phyloP scores from a whole-genome alignment of 75 land plant species.

The Azolla pinnata region DNA sequence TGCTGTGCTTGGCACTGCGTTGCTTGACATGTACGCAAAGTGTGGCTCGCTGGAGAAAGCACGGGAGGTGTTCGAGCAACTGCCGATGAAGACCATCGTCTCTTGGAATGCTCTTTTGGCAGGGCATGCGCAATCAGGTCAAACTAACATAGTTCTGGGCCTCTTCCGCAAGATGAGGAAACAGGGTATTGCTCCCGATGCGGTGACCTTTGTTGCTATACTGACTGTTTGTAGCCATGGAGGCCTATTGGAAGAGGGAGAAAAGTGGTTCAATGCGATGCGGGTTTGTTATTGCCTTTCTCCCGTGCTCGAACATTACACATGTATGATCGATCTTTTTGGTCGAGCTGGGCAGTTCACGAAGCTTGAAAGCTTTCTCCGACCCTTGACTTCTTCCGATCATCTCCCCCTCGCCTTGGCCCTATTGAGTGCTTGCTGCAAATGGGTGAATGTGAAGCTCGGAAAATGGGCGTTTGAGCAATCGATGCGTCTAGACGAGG shows the following conservation, averaged over 20 bases:
- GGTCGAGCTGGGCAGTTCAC: constrained; percentile 14
- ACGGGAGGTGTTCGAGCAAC: constrained; percentile 1
- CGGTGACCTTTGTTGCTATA: constrained; percentile 12
- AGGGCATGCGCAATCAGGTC: constrained; percentile 9
- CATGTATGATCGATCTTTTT: constrained; percentile 22
- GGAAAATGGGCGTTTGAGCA: too few relatives aligned
- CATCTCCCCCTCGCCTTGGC: too few relatives aligned
- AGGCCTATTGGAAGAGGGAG: constrained; percentile 12
- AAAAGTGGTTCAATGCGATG: constrained; percentile 6
- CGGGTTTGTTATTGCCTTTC: constrained; percentile 1
- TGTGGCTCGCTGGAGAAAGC: constrained; percentile 6
- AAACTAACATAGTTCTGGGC: constrained; percentile 3
- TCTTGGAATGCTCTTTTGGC: constrained; percentile 18
- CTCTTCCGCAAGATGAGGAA: constrained; percentile 9
- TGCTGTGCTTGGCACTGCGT: constrained; percentile 11
- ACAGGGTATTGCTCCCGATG: constrained; percentile 6
- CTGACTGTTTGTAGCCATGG: constrained; percentile 17
- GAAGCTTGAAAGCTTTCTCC: too few relatives aligned
- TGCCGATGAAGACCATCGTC: background rate
- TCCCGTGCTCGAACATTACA: constrained; percentile 11
- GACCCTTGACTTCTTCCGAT: too few relatives aligned
- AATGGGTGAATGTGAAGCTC: too few relatives aligned
- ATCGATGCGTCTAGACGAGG: too few relatives aligned
- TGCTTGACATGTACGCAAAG: constrained; percentile 10
- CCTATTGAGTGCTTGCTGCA: too few relatives aligned